A percentile compares a stretch with the other conserved stretches of the same genome.
Conservation (phyloP, 352 stramenopile genomes). For the Pythium plurisporium region DNA sequence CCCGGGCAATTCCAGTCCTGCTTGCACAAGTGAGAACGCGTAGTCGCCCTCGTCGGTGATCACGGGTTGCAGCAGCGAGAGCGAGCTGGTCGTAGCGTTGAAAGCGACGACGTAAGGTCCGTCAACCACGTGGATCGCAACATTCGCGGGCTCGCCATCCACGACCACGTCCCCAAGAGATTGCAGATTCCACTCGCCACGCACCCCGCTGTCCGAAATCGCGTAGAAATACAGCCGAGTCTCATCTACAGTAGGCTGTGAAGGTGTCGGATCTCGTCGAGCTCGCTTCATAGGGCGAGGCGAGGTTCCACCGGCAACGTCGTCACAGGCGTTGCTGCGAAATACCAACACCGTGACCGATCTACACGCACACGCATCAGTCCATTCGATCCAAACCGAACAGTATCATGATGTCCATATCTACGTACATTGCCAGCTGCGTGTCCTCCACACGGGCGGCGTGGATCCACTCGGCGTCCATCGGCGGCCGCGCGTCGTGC, state of each 20-base stretch:
- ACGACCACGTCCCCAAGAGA: conserved; percentile 9
- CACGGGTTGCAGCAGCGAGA: conserved; percentile 4
- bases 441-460: conserved; percentile 4
- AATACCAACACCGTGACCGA: conserved; percentile 14
- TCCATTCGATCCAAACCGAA: no score
- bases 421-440: conserved; percentile 5
- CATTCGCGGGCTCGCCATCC: not conserved
- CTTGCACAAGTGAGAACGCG: not conserved
- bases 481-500: not conserved
- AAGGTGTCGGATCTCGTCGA: not conserved
- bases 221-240: conserved; percentile 12
- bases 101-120: conserved; percentile 9
- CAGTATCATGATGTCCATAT: no score
- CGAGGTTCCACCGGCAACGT: not conserved
- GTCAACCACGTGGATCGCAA: conserved; percentile 8
- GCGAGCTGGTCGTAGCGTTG: not conserved
- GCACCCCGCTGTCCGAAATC: not conserved
- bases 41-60: conserved; percentile 4
- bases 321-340: not conserved
- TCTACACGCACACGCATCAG: no score
- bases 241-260: not conserved
- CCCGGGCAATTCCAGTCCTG: not conserved
- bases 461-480: conserved; percentile 5
- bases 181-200: conserved; percentile 5
- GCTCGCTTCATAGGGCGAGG: conserved; percentile 10